Base-by-base conservation (phyloP, 2,329 filamentous ascomycete genomes). In the Alternaria solani region DNA sequence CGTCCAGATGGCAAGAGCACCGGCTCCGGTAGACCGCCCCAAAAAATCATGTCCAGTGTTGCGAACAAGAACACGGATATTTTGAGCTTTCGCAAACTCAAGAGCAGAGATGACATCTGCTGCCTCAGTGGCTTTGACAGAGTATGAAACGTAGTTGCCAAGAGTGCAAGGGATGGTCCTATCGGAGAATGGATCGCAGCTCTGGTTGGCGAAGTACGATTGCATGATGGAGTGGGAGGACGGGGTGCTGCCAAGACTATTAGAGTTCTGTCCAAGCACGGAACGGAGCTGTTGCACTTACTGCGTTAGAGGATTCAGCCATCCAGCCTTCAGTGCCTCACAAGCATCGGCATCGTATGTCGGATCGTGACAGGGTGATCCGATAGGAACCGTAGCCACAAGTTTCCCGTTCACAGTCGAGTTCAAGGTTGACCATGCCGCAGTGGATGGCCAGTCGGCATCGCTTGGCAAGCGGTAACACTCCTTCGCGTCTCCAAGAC, bases 351-450 rank as follows among this genome's bases (percentile, higher is more conserved):
- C 66, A 61, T 70, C 55, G 44, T 70, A 72, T 11, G 51, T 61
- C 7, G 63, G 64, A 16, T 62, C 75, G 55, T 80, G 78, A 60
- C 78, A 80, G 6, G 75, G 73, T 23, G 68, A 72, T 7, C 75
- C 79, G 16, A 81, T 71, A 16, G 79, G 79, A 5, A 79, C 73
- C 16, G 79, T 81, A 4, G 73, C 70, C 9, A 81, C 64, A 49
- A 81, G 67, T 53, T 73, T 74, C 43, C 79, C 79, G 26, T 67
- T 70, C 5, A 81, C 74, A 4, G 78, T 79, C 46, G 55, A 59
- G 64, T 81, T 81, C 36, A 81, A 65, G 7, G 64, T 53, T 4
- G 64, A 57, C 78, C 79, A 80, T n/a, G 62, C 61, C 6, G 67
- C 57, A 1, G 60, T n/a, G 4, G 69, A 63, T 16, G 64, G 78